Evolutionary conservation across 202 grass and related monocot species (phyloP), one percentile per base, ranked within the genome.

Genomic region (Brachypodium distachyon): DNA sequence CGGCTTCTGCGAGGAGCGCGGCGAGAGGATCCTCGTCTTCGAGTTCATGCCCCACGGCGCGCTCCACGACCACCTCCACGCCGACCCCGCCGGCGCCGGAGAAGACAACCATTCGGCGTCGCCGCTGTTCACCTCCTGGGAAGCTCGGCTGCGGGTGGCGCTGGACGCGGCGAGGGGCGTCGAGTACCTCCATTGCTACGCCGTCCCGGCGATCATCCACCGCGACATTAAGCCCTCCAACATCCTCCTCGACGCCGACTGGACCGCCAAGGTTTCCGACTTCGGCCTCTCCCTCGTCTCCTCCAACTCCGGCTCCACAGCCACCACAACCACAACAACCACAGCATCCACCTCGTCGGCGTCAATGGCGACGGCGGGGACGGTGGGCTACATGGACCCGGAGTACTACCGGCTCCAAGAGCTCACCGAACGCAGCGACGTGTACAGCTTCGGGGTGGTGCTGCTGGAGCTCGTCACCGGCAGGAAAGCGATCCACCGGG

Each of bases 191-290:
- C 91, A 94, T 86, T 89, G 88, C 65, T 97, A 97, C 65, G 94
- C 94, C 33, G 94, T 97, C 56, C 94, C 94, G 32, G 48, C 79
- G 17, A 90, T 97, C 74, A 94, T 97, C 76, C 94, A 97, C 88
- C 86, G 94, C 27, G 91, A 97, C 85, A 77, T 97, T 12, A 97
- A 97, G 81, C 81, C 94, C 12, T 97, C 94, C 33, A 97, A 97
- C 78, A 97, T 97, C 74, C 74, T 97, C 12, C 91, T 97, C 28
- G 94, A 97, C 52, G 72, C 23, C 70, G 79, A 91, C 4, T 97
- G 94, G 94, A 97, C 82, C 8, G 94, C 94, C 3, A 97, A 97
- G 58, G 91, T 97, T 6, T 93, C 94, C 0, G 94, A 97, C 77
- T 97, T 97, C 33, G 94, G 94, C 13, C 85, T 93, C 9, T 97